A percentile compares a stretch with the other conserved stretches of the same genome.
These are phyloP conservation scores for Asclepias syriaca DNA, from an alignment of 257 asterid genomes.

Conservation along the genomic window DNA sequence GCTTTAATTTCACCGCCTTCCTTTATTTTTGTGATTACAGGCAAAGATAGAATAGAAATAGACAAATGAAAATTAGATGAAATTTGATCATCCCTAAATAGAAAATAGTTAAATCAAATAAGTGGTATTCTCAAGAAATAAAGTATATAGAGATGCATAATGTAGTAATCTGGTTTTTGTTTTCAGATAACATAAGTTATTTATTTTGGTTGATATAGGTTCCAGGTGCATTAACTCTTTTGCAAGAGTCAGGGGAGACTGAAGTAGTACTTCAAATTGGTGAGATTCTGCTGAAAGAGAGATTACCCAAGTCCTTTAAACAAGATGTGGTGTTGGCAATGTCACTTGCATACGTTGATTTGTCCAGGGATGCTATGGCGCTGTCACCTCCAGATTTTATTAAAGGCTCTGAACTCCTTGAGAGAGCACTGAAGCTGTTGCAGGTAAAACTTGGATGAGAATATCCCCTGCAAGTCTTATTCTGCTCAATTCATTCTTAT, in stretches of 20 bases:
- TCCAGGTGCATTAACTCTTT: slow-evolving; percentile 82
- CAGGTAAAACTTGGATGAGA: slow-evolving; percentile 45
- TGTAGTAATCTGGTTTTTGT: no score
- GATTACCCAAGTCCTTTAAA: slow-evolving; percentile 85
- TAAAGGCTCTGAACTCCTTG: slow-evolving; percentile 84
- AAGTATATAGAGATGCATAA: background rate
- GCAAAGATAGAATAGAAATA: background rate
- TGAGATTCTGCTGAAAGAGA: slow-evolving; percentile 73
- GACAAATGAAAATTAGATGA: background rate
- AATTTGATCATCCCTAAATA: background rate
- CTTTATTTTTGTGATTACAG: background rate
- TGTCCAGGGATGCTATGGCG: slow-evolving; percentile 92
- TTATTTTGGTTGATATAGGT: slow-evolving; percentile 37
- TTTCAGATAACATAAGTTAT: background rate
- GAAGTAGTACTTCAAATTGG: slow-evolving; percentile 87
- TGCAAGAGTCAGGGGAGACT: slow-evolving; percentile 94
- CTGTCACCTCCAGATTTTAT: slow-evolving; percentile 80
- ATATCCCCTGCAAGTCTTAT: background rate
- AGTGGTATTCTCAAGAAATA: background rate
- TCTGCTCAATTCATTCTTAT: background rate
- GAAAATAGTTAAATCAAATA: background rate
- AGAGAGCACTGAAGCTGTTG: slow-evolving; percentile 79
- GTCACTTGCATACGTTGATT: slow-evolving; percentile 92
- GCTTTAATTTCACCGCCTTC: background rate
- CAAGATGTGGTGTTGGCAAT: slow-evolving; percentile 87